These are phyloP conservation scores for Colletotrichum graminicola DNA, from an alignment of 2,329 filamentous ascomycete genomes.

Conservation along the genomic window DNA sequence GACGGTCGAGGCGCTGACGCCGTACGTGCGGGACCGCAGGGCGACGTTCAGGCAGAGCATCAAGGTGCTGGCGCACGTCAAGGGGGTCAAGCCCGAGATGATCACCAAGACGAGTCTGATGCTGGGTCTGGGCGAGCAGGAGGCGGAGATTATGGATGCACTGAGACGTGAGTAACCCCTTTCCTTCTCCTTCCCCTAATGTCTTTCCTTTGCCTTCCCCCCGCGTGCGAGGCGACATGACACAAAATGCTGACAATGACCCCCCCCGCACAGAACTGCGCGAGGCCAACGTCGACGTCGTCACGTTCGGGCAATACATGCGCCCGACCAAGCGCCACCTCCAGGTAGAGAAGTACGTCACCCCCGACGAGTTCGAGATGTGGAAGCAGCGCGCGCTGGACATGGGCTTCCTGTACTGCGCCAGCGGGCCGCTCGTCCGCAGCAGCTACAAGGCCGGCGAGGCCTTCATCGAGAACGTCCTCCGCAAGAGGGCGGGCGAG, in stretches of 20 bases:
- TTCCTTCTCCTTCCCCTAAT: neutral
- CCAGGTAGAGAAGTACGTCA: slow-evolving; percentile 95
- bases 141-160: slow-evolving; percentile 85
- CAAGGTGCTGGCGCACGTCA: slow-evolving; percentile 82
- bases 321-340: slow-evolving; percentile 97
- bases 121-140: slow-evolving; percentile 93
- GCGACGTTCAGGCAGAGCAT: slow-evolving; percentile 91
- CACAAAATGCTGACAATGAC: neutral
- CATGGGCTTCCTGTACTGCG: slow-evolving; percentile 97
- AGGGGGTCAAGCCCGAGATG: slow-evolving; percentile 77
- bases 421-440: slow-evolving; percentile 90
- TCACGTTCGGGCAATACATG: slow-evolving; percentile 99
- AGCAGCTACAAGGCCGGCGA: slow-evolving; percentile 99
- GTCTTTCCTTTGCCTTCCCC: no score
- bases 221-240: neutral
- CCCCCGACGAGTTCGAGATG: slow-evolving; percentile 89
- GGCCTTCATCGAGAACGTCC: slow-evolving; percentile 97
- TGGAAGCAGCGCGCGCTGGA: slow-evolving; percentile 93
- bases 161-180: slow-evolving; percentile 69
- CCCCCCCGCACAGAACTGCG: slow-evolving; percentile 63
- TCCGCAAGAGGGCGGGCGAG: slow-evolving; percentile 79
- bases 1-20: slow-evolving; percentile 91
- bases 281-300: slow-evolving; percentile 86
- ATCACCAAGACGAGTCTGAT: slow-evolving; percentile 99
- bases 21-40: slow-evolving; percentile 88